Percentiles rank a stretch among this genome's conserved stretches.
These are phyloP conservation scores for Fusarium heterosporum DNA, from an alignment of 2,329 filamentous ascomycete genomes.

Conservation along the genomic window DNA sequence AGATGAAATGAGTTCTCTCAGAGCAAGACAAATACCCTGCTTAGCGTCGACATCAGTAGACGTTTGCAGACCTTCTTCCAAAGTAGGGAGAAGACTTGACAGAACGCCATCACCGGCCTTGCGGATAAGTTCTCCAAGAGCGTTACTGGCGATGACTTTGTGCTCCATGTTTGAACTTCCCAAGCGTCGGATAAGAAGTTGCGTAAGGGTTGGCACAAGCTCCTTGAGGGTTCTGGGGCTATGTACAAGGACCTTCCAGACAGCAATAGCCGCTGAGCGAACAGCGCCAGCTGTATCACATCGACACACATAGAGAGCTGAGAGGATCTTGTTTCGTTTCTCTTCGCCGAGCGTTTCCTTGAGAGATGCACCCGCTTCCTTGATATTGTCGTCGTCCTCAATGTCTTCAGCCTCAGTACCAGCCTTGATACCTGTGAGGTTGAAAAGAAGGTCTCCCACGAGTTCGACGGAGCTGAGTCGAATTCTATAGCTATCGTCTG, in stretches of 20 bases:
- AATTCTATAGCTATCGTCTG: slow-evolving; percentile 98
- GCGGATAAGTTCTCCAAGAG: slow-evolving; percentile 93
- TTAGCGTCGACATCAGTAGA: slow-evolving; percentile 93
- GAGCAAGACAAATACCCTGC: slow-evolving; percentile 96
- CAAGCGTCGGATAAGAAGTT: slow-evolving; percentile 92
- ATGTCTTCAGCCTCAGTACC: slow-evolving; percentile 81
- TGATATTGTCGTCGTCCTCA: slow-evolving; percentile 81
- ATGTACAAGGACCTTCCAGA: slow-evolving; percentile 97
- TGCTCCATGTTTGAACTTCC: slow-evolving; percentile 98
- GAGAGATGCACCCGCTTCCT: slow-evolving; percentile 91
- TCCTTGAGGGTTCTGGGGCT: slow-evolving; percentile 94
- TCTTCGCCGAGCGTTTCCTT: slow-evolving; percentile 95
- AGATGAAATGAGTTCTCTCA: slow-evolving; percentile 91
- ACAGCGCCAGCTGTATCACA: slow-evolving; percentile 96
- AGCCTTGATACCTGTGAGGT: slow-evolving; percentile 91
- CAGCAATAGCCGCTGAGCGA: slow-evolving; percentile 86
- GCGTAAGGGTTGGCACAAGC: slow-evolving; percentile 91
- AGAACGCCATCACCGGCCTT: slow-evolving; percentile 96
- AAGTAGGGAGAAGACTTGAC: slow-evolving; percentile 85
- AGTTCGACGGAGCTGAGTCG: slow-evolving; percentile 98
- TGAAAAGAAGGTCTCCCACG: slow-evolving; percentile 96
- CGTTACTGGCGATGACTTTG: slow-evolving; percentile 98
- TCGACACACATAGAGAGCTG: slow-evolving; percentile 96
- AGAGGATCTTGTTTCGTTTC: slow-evolving; percentile 95
- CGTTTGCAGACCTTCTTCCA: slow-evolving; percentile 89